phyloP scores from a whole-genome alignment of 176 grass and related monocot genomes.

The Alopecurus myosuroides region DNA sequence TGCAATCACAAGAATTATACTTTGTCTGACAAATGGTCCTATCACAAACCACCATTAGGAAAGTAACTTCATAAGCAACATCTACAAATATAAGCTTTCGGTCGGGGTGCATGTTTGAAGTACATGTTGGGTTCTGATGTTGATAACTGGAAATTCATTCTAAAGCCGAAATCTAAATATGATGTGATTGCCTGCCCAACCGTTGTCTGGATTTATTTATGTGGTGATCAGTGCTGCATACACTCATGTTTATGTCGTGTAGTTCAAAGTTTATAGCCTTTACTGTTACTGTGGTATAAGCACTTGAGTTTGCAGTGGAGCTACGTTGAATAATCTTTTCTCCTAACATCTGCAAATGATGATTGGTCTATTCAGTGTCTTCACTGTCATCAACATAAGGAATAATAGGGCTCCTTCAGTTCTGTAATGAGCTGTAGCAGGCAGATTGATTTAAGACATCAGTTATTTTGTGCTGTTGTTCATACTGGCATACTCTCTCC shows the following conservation, averaged over 20 bases:
- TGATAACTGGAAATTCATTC: slow-evolving; percentile 9
- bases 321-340: not conserved
- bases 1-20: not conserved
- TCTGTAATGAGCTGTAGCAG: not conserved
- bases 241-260: slow-evolving; percentile 11
- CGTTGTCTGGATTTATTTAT: not conserved
- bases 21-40: not conserved
- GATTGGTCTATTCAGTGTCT: not conserved
- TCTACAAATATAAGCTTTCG: slow-evolving; percentile 17
- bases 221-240: not conserved
- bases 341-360: not conserved
- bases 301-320: slow-evolving; percentile 17
- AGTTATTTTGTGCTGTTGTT: not conserved
- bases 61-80: slow-evolving; percentile 1
- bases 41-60: not conserved
- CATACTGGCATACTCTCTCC: not conserved
- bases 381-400: not conserved
- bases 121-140: not conserved
- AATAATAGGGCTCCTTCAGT: not conserved
- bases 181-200: not conserved
- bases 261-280: not conserved
- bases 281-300: slow-evolving; percentile 14
- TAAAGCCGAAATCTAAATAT: not conserved
- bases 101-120: not conserved
- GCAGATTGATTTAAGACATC: not conserved